These are phyloP conservation scores for Globisporangium heterothallicum DNA, from an alignment of 352 stramenopile genomes.

Conservation along the genomic window DNA sequence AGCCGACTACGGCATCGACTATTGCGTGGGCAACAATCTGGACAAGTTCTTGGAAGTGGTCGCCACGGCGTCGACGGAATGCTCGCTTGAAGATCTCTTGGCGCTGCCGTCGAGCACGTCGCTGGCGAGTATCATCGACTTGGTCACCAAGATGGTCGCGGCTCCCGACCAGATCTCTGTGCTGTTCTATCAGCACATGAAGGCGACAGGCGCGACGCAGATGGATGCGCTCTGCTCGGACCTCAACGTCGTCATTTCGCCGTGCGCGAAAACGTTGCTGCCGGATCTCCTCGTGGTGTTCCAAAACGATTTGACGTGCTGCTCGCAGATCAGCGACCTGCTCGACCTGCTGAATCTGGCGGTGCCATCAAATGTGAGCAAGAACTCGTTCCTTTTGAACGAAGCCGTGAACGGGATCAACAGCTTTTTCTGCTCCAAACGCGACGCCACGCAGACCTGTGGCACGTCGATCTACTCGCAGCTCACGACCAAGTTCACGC, in stretches of 20 bases:
- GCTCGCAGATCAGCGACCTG: constrained; percentile 33
- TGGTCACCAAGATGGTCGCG: constrained; percentile 33
- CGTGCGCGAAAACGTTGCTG: constrained; percentile 42
- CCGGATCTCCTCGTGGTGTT: constrained; percentile 33
- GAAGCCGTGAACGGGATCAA: constrained; percentile 50
- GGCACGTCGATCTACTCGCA: constrained; percentile 35
- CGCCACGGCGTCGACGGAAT: constrained; percentile 27
- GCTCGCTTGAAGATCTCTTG: constrained; percentile 38
- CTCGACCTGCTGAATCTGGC: constrained; percentile 45
- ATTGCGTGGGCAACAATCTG: constrained; percentile 51
- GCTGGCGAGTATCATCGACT: constrained; percentile 21
- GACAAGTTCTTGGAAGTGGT: constrained; percentile 31
- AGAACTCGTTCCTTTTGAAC: constrained; percentile 33
- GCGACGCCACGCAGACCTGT: constrained; percentile 28
- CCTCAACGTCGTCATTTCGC: constrained; percentile 42
- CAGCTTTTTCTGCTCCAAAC: constrained; percentile 40
- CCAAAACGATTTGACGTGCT: constrained; percentile 44
- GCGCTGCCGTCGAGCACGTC: constrained; percentile 22
- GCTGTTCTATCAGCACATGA: constrained; percentile 14
- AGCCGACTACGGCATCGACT: constrained; percentile 30
- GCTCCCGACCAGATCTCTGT: constrained; percentile 17
- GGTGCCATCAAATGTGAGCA: constrained; percentile 35
- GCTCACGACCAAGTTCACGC: constrained; percentile 23
- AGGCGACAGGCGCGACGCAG: constrained; percentile 23
- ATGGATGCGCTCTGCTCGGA: constrained; percentile 38